Evolutionary conservation across 805 yeast species (phyloP), one percentile per base, ranked within the genome.

Genomic region (Wickerhamiella dianesei): DNA sequence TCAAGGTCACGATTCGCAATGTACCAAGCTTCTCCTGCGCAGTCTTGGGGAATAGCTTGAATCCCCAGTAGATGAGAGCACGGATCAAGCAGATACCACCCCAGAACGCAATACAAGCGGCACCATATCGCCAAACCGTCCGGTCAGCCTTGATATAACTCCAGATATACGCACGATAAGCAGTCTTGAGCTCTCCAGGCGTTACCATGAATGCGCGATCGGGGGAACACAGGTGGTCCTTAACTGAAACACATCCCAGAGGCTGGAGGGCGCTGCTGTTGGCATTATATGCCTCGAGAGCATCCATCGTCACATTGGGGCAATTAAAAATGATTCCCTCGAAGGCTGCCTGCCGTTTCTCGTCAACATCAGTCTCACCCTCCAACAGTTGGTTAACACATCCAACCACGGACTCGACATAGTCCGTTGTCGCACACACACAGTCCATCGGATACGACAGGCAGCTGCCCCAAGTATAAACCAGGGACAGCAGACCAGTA

Each of bases 71-170:
- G 13, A 35, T 8, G 1, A 52, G 3, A 5, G 25, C 32, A 9
- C 46, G 42, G 3, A 53, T 21, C 2, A 50, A 41, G 3, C 46
- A 12, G 13, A 53, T 29, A 3, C 50, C 52, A 17, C 45, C 55
- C 56, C 56, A 53, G 42, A 41, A 53, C 1, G 40, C 52, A 19
- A 52, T 20, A 14, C 52, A 19, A 1, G 41, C 54, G 3, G 46
- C 44, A 13, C 54, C 54, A 13, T 35, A 48, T 8, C 51, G 42
- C 32, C 40, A 43, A 43, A 29, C 47, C 3, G 22, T 5, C 13
- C 39, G 18, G 36, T 48, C 49, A 3, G 43, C 21, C 2, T 8
- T 4, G n/a, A 21, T 13, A 17, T 32, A 8, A 6, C 29, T 18
- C 18, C 17, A 5, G 4, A 12, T 25, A 25, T 13, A 37, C 3